Conservation (phyloP, 805 yeast species). For the Candida pseudoglaebosa region DNA sequence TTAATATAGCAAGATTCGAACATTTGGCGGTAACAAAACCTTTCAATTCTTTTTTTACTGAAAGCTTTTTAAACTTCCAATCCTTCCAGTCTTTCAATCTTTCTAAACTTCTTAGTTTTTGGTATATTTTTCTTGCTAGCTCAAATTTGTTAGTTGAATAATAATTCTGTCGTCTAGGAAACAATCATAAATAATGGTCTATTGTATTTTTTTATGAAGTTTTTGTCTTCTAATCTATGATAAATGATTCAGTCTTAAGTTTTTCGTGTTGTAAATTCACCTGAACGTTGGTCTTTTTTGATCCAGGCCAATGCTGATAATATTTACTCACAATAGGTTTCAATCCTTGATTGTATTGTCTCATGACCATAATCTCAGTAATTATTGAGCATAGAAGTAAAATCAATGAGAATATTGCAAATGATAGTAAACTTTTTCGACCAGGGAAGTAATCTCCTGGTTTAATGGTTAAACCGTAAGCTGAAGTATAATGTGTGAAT, state of each 20-base stretch:
- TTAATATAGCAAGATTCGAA: too few species aligned
- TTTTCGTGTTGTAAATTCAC: background rate
- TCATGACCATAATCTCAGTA: constrained; percentile 13
- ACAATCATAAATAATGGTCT: too few species aligned
- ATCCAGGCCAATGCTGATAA: constrained; percentile 9
- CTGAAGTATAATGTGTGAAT: constrained; percentile 40
- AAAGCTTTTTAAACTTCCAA: too few species aligned
- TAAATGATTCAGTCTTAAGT: background rate
- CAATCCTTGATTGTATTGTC: constrained; percentile 19
- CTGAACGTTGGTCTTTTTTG: background rate
- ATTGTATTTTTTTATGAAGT: too few species aligned
- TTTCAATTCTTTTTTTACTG: too few species aligned
- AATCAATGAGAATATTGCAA: constrained; percentile 41
- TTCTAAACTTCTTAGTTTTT: too few species aligned
- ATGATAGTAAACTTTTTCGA: constrained; percentile 39
- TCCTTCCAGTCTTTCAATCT: too few species aligned
- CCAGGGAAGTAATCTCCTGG: constrained; percentile 42
- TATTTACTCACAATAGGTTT: constrained; percentile 12
- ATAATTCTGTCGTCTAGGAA: too few species aligned
- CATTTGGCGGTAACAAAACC: too few species aligned
- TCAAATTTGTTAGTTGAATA: too few species aligned
- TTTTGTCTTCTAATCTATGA: constrained; percentile 1
- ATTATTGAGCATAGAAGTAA: constrained; percentile 32
- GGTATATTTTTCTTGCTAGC: too few species aligned
- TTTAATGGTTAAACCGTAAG: constrained; percentile 20